These are phyloP conservation scores for Colletotrichum nymphaeae DNA, from an alignment of 2,329 filamentous ascomycete genomes.

Conservation along the genomic window DNA sequence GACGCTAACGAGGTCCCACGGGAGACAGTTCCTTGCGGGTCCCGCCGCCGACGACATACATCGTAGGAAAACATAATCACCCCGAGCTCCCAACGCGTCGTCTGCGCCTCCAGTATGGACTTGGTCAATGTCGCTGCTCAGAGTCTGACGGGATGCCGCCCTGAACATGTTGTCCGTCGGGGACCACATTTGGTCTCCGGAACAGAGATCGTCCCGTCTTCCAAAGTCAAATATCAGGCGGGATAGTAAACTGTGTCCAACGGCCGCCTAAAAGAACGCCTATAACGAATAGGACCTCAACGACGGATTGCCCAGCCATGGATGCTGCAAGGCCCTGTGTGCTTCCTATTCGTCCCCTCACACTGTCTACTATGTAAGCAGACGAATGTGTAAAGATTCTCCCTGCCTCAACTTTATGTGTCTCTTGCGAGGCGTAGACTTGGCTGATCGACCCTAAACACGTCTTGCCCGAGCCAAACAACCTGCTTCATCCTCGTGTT, in stretches of 20 bases:
- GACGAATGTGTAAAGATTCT: not conserved
- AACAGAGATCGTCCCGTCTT: not conserved
- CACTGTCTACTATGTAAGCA: not conserved
- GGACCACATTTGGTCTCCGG: not conserved
- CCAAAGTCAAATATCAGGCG: conserved; percentile 19
- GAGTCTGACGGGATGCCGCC: not conserved
- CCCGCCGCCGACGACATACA: not conserved
- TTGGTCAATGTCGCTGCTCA: not conserved
- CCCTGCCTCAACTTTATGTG: not conserved
- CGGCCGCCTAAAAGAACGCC: not conserved
- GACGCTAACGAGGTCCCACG: not conserved
- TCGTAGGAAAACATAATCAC: not conserved
- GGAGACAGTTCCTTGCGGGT: not conserved
- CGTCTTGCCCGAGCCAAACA: conserved; percentile 7
- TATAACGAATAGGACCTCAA: no score
- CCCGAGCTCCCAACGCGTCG: not conserved
- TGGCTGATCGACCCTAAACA: not conserved
- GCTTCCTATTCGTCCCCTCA: conserved; percentile 3
- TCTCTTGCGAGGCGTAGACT: not conserved
- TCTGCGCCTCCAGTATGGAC: not conserved
- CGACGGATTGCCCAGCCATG: not conserved
- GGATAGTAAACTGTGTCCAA: not conserved
- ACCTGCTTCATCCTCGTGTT: not conserved
- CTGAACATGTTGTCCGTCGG: not conserved
- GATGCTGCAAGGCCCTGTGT: not conserved